These are phyloP conservation scores for Polyplosphaeria fusca DNA, from an alignment of 495 filamentous ascomycete genomes.

Conservation along the genomic window DNA sequence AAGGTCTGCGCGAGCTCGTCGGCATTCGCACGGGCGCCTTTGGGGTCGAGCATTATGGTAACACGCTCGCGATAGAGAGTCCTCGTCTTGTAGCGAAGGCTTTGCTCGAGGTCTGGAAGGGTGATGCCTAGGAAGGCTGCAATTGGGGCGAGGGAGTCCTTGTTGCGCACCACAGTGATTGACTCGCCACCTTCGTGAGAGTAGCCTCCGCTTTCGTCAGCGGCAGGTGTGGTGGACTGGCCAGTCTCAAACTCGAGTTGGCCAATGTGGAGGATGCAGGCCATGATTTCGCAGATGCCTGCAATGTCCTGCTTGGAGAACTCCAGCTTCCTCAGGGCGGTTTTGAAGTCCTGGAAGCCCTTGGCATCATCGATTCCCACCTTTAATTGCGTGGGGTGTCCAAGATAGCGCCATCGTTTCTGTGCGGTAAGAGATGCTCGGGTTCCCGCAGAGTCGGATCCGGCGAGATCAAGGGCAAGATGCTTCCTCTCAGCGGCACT, in stretches of 20 bases:
- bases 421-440: conserved; percentile 54
- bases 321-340: conserved; percentile 85
- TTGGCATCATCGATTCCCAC: conserved; percentile 94
- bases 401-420: conserved; percentile 91
- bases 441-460: conserved; percentile 45
- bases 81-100: conserved; percentile 90
- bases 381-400: conserved; percentile 93
- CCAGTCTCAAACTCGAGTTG: conserved; percentile 86
- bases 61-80: conserved; percentile 92
- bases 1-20: conserved; percentile 90
- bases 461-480: conserved; percentile 69
- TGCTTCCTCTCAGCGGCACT: conserved; percentile 86
- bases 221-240: conserved; percentile 70
- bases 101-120: conserved; percentile 74
- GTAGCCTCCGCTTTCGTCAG: conserved; percentile 92
- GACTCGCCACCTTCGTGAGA: conserved; percentile 90
- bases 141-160: conserved; percentile 78
- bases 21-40: conserved; percentile 82
- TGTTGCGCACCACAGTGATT: conserved; percentile 84
- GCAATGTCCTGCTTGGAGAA: conserved; percentile 92
- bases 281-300: conserved; percentile 91
- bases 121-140: conserved; percentile 89
- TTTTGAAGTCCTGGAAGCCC: conserved; percentile 97
- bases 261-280: conserved; percentile 88
- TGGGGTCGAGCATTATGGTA: conserved; percentile 93